Conservation (phyloP, 768 basidiomycete species). For the Russula sp. region DNA sequence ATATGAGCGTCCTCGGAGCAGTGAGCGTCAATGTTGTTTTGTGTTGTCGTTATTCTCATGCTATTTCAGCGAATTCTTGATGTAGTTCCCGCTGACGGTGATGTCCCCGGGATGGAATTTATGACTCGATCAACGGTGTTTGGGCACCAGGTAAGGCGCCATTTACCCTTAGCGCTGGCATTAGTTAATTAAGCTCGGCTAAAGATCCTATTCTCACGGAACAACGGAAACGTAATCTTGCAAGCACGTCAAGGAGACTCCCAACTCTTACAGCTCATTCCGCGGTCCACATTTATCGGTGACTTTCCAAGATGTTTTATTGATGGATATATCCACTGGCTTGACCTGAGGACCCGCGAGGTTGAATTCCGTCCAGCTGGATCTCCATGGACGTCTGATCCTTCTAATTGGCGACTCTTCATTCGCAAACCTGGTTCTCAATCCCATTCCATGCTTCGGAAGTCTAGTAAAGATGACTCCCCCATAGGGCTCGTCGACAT, state of each 20-base stretch:
- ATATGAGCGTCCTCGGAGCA: constrained; percentile 34
- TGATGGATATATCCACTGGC: too few species aligned
- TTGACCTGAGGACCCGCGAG: too few species aligned
- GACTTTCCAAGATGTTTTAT: too few species aligned
- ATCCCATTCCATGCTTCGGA: too few species aligned
- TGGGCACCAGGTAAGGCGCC: constrained; percentile 1
- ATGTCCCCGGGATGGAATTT: not conserved
- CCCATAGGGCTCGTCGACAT: constrained; percentile 1
- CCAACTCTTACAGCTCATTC: too few species aligned
- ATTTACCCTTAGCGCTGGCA: too few species aligned
- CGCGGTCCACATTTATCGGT: too few species aligned
- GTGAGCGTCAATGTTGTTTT: constrained; percentile 16
- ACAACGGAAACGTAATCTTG: not conserved
- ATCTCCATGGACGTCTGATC: constrained; percentile 29
- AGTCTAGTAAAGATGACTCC: not conserved
- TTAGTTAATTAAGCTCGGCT: too few species aligned
- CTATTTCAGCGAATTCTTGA: constrained; percentile 3
- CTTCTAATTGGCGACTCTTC: constrained; percentile 29
- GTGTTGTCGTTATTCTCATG: not conserved
- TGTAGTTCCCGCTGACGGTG: constrained; percentile 2
- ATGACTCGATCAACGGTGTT: not conserved
- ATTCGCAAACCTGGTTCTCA: not conserved
- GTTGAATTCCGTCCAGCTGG: too few species aligned
- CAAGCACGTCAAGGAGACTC: not conserved
- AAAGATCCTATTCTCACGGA: constrained; percentile 4